Base-by-base conservation (phyloP, 2,329 filamentous ascomycete species). In the Phialophora verrucosa region DNA sequence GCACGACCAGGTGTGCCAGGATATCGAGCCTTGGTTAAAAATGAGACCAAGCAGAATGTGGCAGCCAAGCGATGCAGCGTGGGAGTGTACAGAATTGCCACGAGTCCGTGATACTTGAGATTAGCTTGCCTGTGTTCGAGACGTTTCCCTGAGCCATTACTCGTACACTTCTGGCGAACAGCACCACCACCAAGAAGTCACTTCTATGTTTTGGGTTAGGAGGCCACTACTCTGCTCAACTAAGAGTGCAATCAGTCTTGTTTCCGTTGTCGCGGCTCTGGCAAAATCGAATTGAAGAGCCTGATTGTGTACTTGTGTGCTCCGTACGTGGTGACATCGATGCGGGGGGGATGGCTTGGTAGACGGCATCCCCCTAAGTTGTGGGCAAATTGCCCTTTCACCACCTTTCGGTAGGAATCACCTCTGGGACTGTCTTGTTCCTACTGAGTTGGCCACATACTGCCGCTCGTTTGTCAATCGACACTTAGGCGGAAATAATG, bases 21-120 rank as follows among this genome's bases (percentile, higher is more conserved):
- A 25, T 51, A 23, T 51, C 49, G 49, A 51, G 49, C 49, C 49
- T 51, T 51, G 49, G 49, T 51, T n/a, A 8, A 12, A 27, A 27
- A 25, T 4, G 25, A 20, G 10, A 51, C 49, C 49, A 51, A 27
- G 49, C 20, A 14, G 20, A 51, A 51, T 29, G 25, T 51, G 49
- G 20, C 49, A 23, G 49, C 49, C 49, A 51, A 51, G 49, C 49
- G 49, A 27, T 4, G 25, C 20, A 51, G 49, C 49, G 49, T 51
- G 49, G 47, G 49, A 51, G 14, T 17, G 25, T 14, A 29, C 49
- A 51, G 49, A 11, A 27, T 4, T 29, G 49, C 49, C 20, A 51
- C 49, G 49, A 51, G 49, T 51, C 49, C 23, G 10, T 12, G 23
- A 23, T 23, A 12, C 11, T 12, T 29, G 32, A 11, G 49, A 51